Evolutionary conservation across 768 basidiomycete genomes (phyloP).

Genomic region (Russula foetens): DNA sequence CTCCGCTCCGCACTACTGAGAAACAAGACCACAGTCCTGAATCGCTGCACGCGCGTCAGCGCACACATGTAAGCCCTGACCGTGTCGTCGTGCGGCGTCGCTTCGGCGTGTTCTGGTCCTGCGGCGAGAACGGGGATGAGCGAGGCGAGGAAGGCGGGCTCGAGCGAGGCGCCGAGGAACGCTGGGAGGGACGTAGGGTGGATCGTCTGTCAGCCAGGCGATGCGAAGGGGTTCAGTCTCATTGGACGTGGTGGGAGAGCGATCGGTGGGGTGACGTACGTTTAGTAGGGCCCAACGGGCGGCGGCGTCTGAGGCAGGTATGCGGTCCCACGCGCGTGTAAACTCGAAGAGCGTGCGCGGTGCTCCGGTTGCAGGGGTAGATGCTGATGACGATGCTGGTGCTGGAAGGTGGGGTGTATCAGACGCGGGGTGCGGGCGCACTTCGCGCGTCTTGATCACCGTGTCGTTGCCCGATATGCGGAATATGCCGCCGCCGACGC

Average conservation of each 20-base stretch:
- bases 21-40: slow-evolving; percentile 55
- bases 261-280: slow-evolving; percentile 33
- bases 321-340: slow-evolving; percentile 46
- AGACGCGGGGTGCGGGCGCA: not conserved
- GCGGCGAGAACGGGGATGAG: slow-evolving; percentile 45
- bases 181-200: slow-evolving; percentile 46
- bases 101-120: slow-evolving; percentile 14
- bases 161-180: slow-evolving; percentile 64
- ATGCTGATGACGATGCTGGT: not conserved
- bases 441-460: slow-evolving; percentile 37
- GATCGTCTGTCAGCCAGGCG: slow-evolving; percentile 36
- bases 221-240: not conserved
- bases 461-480: slow-evolving; percentile 52
- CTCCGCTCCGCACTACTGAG: slow-evolving; percentile 48
- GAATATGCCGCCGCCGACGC: slow-evolving; percentile 68
- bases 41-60: slow-evolving; percentile 51
- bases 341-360: slow-evolving; percentile 47
- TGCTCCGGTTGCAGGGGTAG: not conserved
- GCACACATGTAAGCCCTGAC: slow-evolving; percentile 39
- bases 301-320: slow-evolving; percentile 26
- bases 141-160: slow-evolving; percentile 51
- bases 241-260: not conserved
- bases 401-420: not conserved
- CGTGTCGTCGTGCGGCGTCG: not conserved
- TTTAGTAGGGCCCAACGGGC: slow-evolving; percentile 52